Percentiles rank a stretch among this genome's conserved stretches.
phyloP scores from a whole-genome alignment of 352 stramenopile genomes.

The Phytopythium kandeliae region DNA sequence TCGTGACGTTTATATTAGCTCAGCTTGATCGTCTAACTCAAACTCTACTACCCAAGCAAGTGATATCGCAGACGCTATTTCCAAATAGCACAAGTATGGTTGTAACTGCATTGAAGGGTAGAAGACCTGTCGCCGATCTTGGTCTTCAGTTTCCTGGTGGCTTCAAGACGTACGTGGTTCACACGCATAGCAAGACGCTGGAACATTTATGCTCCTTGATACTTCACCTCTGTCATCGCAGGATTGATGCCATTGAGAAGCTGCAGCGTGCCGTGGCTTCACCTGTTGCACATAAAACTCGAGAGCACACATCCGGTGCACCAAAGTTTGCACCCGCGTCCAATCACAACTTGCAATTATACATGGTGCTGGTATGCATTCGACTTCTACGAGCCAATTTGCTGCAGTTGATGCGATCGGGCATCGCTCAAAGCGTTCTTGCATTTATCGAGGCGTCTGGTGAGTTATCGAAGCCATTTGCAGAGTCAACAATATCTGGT shows the following conservation, averaged over 20 bases:
- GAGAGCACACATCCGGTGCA: not conserved
- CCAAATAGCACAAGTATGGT: not conserved
- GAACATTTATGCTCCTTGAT: conserved; percentile 29
- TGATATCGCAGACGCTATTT: not conserved
- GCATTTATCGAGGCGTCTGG: not conserved
- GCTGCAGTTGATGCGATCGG: conserved; percentile 53
- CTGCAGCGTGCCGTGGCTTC: not conserved
- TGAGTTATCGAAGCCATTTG: not conserved
- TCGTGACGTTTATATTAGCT: conserved; percentile 56
- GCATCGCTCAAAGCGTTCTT: conserved; percentile 34
- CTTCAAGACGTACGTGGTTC: conserved; percentile 34
- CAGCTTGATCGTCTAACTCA: conserved; percentile 71
- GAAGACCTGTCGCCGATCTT: not conserved
- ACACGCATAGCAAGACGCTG: conserved; percentile 44
- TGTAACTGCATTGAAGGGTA: too few species aligned
- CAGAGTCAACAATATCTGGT: not conserved
- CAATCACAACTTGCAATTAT: conserved; percentile 32
- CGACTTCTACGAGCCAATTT: conserved; percentile 78
- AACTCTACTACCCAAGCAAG: conserved; percentile 35
- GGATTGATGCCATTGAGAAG: conserved; percentile 20
- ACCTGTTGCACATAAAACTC: not conserved
- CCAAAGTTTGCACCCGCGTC: too few species aligned
- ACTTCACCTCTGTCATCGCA: conserved; percentile 32
- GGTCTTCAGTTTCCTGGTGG: conserved; percentile 22
- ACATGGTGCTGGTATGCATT: conserved; percentile 61